Base-by-base conservation (phyloP, 2,329 filamentous ascomycete genomes). In the Trichoderma sp. region DNA sequence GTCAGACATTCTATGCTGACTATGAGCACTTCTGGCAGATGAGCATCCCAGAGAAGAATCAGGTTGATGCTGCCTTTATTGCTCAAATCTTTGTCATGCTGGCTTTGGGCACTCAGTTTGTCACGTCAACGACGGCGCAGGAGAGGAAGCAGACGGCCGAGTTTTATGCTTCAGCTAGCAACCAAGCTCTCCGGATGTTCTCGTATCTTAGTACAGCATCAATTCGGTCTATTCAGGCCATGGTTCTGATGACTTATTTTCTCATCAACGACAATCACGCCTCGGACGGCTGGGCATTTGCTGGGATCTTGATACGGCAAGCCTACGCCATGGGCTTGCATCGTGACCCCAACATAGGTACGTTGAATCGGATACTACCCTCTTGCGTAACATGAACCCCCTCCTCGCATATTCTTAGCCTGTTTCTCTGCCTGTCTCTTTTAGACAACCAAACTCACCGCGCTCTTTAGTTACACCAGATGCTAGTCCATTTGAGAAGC, bases 231-330 rank as follows among this genome's bases (percentile, higher is more conserved):
- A 89, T 95, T 36, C 92, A 94, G 79, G 89, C 93, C 58, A 95
- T 95, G 92, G 90, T 94, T 0, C 81, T 95, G 71, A 90, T 94
- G 72, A 90, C 90, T 0, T 95, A 95, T 78, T 95, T 95, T 76
- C 84, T 95, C 43, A 94, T 95, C 83, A 95, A 95, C 76, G 92
- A 95, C 79, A 94, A 94, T 76, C 92, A 95, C 76, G 92, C 92
- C 4, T 93, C 91, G 0, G 93, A 95, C 78, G 93, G 92, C 1
- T 95, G 92, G 90, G 91, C 92, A 0, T 95, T 94, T 83, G 91
- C 91, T 0, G 93, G 93, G 6, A 91, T 95, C 30, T 80, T 94
- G 26, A 90, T 93, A 74, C 87, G 92, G 30, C 93, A 95, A 80
- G 89, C 92, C 0, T 95, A 94, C 76, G 93, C 93, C 28, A 92